These are phyloP conservation scores for Fagopyrum tataricum DNA, from an alignment of 148 eudicot species.

Conservation along the genomic window DNA sequence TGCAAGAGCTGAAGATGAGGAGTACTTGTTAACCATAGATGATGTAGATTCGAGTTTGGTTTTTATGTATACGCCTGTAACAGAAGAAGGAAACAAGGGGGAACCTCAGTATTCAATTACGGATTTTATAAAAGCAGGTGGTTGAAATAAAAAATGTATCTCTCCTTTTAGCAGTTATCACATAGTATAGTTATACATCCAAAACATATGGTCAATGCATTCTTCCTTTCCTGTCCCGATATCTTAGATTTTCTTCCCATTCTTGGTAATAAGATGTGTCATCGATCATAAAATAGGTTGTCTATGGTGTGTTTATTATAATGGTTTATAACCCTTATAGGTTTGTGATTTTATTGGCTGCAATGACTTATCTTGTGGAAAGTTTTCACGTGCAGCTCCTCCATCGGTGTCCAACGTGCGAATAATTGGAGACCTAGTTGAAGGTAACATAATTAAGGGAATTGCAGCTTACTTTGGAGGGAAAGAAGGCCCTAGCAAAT, in stretches of 20 bases:
- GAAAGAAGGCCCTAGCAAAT: constrained; percentile 96
- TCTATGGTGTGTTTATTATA: background rate
- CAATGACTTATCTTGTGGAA: constrained; percentile 1
- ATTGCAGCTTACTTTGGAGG: constrained; percentile 91
- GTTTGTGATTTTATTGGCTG: background rate
- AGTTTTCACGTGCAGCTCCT: constrained; percentile 55
- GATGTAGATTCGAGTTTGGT: constrained; percentile 95
- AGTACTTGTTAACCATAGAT: constrained; percentile 64
- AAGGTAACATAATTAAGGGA: constrained; percentile 69
- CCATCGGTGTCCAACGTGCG: constrained; percentile 76
- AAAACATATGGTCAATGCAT: background rate
- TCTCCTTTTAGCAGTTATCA: background rate
- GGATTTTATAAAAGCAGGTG: constrained; percentile 92
- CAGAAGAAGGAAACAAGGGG: constrained; percentile 92
- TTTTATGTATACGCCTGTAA: constrained; percentile 92
- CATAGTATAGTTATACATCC: background rate
- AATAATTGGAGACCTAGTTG: constrained; percentile 72
- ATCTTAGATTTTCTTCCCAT: background rate
- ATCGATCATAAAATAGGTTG: background rate
- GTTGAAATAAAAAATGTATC: background rate
- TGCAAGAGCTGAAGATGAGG: constrained; percentile 89
- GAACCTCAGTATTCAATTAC: constrained; percentile 98
- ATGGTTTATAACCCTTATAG: constrained; percentile 1
- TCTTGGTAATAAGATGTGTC: background rate
- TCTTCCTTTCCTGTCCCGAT: background rate